Percentiles rank a stretch among this genome's conserved stretches.
Conservation (phyloP, 495 filamentous ascomycete genomes). For the Penicillium macrosclerotiorum region DNA sequence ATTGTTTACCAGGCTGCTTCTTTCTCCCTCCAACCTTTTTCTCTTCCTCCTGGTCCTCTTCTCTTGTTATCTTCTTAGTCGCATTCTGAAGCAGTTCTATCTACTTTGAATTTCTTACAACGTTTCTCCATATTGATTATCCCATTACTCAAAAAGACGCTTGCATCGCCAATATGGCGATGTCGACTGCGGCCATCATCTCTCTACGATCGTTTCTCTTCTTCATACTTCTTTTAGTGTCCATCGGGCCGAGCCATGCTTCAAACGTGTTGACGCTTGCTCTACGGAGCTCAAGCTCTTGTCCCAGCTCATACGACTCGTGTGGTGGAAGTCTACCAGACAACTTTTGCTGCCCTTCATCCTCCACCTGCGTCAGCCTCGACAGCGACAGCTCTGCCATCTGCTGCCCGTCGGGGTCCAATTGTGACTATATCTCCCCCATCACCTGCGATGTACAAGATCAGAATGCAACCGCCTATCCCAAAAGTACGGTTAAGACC, state of each 20-base stretch:
- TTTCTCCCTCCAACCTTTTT: not conserved
- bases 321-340: constrained; percentile 61
- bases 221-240: constrained; percentile 22
- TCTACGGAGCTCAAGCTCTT: constrained; percentile 36
- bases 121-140: not conserved
- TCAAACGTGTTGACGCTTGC: constrained; percentile 30
- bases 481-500: constrained; percentile 67
- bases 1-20: constrained; percentile 2
- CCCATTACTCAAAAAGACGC: too few relatives aligned
- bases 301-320: constrained; percentile 43
- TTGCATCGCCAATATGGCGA: constrained; percentile 26
- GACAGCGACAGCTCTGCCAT: constrained; percentile 67
- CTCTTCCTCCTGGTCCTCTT: not conserved
- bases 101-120: too few relatives aligned
- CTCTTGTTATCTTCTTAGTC: constrained; percentile 1
- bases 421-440: constrained; percentile 64
- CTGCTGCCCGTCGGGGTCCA: constrained; percentile 67
- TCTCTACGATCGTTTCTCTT: constrained; percentile 23
- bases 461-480: constrained; percentile 61
- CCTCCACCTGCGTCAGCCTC: constrained; percentile 61
- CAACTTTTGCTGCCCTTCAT: constrained; percentile 72
- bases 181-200: constrained; percentile 2
- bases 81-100: not conserved
- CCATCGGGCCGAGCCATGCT: constrained; percentile 29
- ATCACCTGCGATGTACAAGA: constrained; percentile 67